A percentile compares a stretch with the other conserved stretches of the same genome.
phyloP scores from a whole-genome alignment of 2,329 filamentous ascomycete species.

The Aureobasidium zeae region DNA sequence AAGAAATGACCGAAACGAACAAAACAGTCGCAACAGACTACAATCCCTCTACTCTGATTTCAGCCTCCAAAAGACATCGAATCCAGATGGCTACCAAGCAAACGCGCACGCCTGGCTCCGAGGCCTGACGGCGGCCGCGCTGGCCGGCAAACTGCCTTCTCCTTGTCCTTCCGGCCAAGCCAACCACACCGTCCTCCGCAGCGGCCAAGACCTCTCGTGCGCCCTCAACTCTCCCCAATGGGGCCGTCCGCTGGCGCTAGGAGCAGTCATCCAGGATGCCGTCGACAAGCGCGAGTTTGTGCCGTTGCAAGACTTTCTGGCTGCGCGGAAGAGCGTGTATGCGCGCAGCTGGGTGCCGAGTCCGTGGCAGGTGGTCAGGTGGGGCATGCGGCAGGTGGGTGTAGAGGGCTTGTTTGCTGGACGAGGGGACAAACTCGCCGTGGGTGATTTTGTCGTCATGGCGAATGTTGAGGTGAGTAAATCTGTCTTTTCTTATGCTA shows the following conservation, averaged over 20 bases:
- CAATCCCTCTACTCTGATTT: conserved; percentile 88
- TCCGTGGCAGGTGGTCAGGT: conserved; percentile 62
- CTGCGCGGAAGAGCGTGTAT: conserved; percentile 61
- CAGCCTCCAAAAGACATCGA: conserved; percentile 59
- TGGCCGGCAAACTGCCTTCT: conserved; percentile 50
- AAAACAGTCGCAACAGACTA: conserved; percentile 55
- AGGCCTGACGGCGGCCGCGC: conserved; percentile 60
- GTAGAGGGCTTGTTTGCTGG: conserved; percentile 33
- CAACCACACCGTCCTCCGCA: conserved; percentile 41
- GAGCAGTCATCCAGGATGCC: conserved; percentile 69
- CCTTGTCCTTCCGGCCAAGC: conserved; percentile 2
- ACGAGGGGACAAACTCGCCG: conserved; percentile 45
- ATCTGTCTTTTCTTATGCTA: no score
- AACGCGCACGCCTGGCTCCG: conserved; percentile 73
- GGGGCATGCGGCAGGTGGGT: conserved; percentile 65
- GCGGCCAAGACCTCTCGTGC: conserved; percentile 55
- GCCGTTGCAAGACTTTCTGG: conserved; percentile 59
- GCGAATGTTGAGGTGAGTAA: conserved; percentile 54
- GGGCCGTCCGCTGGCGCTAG: conserved; percentile 72
- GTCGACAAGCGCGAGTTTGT: conserved; percentile 60
- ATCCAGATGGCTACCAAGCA: conserved; percentile 75
- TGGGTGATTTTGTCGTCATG: conserved; percentile 57
- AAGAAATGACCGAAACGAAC: background rate
- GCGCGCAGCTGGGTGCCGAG: conserved; percentile 57
- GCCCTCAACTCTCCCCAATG: conserved; percentile 67